Percentiles rank a stretch among this genome's conserved stretches.
phyloP scores from a whole-genome alignment of 2,329 filamentous ascomycete species.

The Colletotrichum filicis region DNA sequence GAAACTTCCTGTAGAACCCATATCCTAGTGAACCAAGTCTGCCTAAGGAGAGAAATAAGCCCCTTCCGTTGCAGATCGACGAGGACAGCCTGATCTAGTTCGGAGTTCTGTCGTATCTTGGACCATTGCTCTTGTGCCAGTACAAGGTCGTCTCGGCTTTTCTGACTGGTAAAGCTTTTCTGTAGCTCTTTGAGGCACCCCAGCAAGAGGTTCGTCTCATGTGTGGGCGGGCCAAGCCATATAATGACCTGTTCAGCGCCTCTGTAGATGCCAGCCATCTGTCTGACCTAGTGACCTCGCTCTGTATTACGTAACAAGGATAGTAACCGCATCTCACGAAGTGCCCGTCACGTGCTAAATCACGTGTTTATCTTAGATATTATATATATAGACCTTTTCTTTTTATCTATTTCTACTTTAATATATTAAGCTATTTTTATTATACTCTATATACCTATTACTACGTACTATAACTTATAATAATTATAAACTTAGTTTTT shows the following conservation, averaged over 20 bases:
- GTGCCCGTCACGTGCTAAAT: too few species aligned
- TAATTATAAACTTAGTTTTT: too few species aligned
- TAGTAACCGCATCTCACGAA: too few species aligned
- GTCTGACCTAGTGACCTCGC: not conserved
- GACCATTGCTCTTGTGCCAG: not conserved
- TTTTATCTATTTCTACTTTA: too few species aligned
- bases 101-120: not conserved
- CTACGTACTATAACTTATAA: too few species aligned
- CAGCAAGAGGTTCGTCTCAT: not conserved
- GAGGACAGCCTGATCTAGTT: not conserved
- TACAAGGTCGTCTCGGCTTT: not conserved
- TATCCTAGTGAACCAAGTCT: slow-evolving; percentile 7
- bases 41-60: not conserved
- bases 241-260: slow-evolving; percentile 14
- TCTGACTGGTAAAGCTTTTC: not conserved
- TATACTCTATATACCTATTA: too few species aligned
- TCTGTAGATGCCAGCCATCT: not conserved
- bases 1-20: slow-evolving; percentile 20
- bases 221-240: slow-evolving; percentile 13
- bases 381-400: too few species aligned
- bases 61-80: not conserved
- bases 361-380: too few species aligned
- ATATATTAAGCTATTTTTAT: too few species aligned
- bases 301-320: too few species aligned
- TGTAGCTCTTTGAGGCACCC: not conserved